phyloP scores from a whole-genome alignment of 768 basidiomycete species.

The Pleurotus citrinopileatus region DNA sequence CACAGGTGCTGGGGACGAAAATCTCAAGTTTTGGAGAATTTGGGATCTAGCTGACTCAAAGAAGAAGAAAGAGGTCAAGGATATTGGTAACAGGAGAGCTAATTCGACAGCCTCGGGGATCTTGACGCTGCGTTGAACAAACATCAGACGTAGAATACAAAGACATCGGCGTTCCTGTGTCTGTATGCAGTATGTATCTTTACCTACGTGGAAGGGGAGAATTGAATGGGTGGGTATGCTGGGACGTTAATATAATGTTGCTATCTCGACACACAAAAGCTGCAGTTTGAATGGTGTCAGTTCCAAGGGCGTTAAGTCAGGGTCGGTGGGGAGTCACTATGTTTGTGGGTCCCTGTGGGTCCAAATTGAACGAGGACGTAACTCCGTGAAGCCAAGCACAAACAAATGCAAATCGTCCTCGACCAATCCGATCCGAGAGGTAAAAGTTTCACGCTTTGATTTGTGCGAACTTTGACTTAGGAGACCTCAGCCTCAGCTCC shows the following conservation, averaged over 20 bases:
- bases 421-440: not conserved
- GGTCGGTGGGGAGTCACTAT: not conserved
- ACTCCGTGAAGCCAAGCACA: not conserved
- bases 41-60: conserved; percentile 60
- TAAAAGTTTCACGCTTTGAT: conserved; percentile 2
- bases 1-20: conserved; percentile 93
- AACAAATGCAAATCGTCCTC: not conserved
- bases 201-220: no score
- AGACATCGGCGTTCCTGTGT: not conserved
- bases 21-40: conserved; percentile 93
- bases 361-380: conserved; percentile 9
- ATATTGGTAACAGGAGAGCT: conserved; percentile 31
- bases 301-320: not conserved
- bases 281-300: no score
- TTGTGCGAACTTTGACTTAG: not conserved
- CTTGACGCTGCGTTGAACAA: conserved; percentile 22
- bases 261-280: not conserved
- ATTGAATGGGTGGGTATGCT: no score
- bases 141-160: not conserved
- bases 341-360: conserved; percentile 8
- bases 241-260: not conserved
- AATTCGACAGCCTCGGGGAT: conserved; percentile 51
- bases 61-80: conserved; percentile 49
- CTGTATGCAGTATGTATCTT: not conserved
- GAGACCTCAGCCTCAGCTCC: no score